Evolutionary conservation across 805 yeast species (phyloP).

Genomic region (Ogataea minuta): DNA sequence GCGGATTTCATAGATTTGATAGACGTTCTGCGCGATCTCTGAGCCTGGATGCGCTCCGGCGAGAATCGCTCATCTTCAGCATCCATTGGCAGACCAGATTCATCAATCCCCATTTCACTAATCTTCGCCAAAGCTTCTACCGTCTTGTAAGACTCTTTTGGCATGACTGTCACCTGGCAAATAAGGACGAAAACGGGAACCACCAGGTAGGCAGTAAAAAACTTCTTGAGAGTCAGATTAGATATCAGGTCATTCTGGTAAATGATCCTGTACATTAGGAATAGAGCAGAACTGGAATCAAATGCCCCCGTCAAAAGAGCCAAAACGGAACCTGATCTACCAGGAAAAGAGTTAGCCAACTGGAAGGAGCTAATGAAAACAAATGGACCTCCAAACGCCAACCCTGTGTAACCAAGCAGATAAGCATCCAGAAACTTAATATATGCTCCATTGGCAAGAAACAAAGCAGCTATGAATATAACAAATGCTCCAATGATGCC

Average conservation of each 20-base stretch:
- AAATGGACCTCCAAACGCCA: slow-evolving; percentile 94
- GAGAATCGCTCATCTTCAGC: slow-evolving; percentile 40
- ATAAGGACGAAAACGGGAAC: slow-evolving; percentile 77
- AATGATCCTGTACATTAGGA: slow-evolving; percentile 65
- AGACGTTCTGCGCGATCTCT: slow-evolving; percentile 35
- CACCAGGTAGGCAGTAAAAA: slow-evolving; percentile 64
- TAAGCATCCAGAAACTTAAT: slow-evolving; percentile 55
- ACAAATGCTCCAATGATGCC: slow-evolving; percentile 71
- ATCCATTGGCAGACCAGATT: slow-evolving; percentile 57
- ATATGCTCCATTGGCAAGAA: slow-evolving; percentile 25
- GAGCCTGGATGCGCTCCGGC: slow-evolving; percentile 17
- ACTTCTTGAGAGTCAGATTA: slow-evolving; percentile 46
- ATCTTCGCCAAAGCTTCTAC: slow-evolving; percentile 65
- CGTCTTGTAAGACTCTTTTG: slow-evolving; percentile 69
- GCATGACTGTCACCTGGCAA: slow-evolving; percentile 81
- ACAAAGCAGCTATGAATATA: slow-evolving; percentile 52
- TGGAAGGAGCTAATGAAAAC: slow-evolving; percentile 89
- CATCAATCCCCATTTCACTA: slow-evolving; percentile 72
- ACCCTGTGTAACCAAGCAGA: slow-evolving; percentile 64
- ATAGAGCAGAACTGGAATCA: slow-evolving; percentile 88
- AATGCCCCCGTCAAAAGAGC: slow-evolving; percentile 92
- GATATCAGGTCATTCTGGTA: slow-evolving; percentile 46
- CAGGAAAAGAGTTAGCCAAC: slow-evolving; percentile 82
- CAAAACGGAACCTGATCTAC: slow-evolving; percentile 72
- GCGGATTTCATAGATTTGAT: slow-evolving; percentile 43